Percentiles rank a stretch among this genome's conserved stretches.
phyloP scores from a whole-genome alignment of 305 asterid species.

The Fraxinus angustifolia region DNA sequence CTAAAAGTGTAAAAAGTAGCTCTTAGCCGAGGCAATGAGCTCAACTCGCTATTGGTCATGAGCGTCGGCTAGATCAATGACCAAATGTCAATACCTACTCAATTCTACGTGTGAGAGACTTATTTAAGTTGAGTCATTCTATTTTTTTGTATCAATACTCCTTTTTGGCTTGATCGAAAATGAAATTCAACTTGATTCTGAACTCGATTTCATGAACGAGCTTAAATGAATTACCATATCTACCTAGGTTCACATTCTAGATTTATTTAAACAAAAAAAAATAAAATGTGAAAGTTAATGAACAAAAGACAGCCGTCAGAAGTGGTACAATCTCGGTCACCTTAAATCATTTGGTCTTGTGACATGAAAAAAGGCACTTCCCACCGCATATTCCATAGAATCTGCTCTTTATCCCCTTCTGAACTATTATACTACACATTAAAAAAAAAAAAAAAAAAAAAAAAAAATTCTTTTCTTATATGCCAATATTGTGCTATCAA shows the following conservation, averaged over 20 bases:
- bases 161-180: neutral
- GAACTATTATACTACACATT: neutral
- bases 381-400: conserved; percentile 37
- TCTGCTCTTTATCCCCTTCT: conserved; percentile 21
- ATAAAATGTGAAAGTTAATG: neutral
- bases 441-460: no score
- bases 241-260: neutral
- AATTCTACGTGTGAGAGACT: fast-evolving
- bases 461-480: neutral
- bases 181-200: neutral
- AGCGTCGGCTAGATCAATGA: neutral
- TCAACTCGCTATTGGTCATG: neutral
- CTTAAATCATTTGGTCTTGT: neutral
- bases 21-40: neutral
- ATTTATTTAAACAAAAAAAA: no score
- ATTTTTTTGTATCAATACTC: no score
- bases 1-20: no score
- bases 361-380: conserved; percentile 7
- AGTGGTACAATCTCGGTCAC: neutral
- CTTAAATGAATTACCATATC: neutral
- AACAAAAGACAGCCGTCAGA: neutral
- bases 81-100: neutral
- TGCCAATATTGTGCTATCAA: neutral
- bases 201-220: neutral
- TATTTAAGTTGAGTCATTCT: neutral